Evolutionary conservation across 768 basidiomycete species (phyloP).

Genomic region (Tylopilus sp.): DNA sequence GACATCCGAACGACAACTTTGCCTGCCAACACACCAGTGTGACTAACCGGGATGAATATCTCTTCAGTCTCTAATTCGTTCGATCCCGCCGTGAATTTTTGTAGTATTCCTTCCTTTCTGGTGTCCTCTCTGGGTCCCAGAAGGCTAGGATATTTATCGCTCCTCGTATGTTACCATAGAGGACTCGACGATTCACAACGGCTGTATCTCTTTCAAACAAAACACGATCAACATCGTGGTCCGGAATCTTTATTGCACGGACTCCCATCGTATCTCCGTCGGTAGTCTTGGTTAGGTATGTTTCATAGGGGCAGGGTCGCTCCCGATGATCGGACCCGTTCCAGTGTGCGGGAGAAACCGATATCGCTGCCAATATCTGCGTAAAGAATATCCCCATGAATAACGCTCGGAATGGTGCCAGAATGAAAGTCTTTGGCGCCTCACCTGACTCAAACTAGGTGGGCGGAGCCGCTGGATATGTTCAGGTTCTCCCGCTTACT

Average conservation of each 20-base stretch:
- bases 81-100: constrained; percentile 34
- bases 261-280: constrained; percentile 42
- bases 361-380: constrained; percentile 44
- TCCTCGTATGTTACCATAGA: constrained; percentile 33
- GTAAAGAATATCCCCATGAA: constrained; percentile 42
- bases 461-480: constrained; percentile 42
- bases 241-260: constrained; percentile 41
- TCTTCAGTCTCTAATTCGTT: constrained; percentile 34
- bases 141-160: constrained; percentile 51
- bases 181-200: constrained; percentile 39
- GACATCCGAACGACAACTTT: constrained; percentile 33
- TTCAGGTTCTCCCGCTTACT: constrained; percentile 24
- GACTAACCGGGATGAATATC: constrained; percentile 40
- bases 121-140: constrained; percentile 9
- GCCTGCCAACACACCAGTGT: constrained; percentile 43
- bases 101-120: constrained; percentile 6
- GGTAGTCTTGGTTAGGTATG: constrained; percentile 43
- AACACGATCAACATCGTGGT: constrained; percentile 40
- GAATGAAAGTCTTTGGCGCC: constrained; percentile 52
- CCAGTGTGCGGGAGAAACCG: constrained; percentile 37
- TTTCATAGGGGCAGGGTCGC: background rate
- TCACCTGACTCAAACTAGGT: constrained; percentile 37
- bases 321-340: background rate
- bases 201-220: constrained; percentile 30
- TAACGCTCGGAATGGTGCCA: constrained; percentile 46